Base-by-base conservation (phyloP, 257 asterid species). In the Penstemon eatonii region DNA sequence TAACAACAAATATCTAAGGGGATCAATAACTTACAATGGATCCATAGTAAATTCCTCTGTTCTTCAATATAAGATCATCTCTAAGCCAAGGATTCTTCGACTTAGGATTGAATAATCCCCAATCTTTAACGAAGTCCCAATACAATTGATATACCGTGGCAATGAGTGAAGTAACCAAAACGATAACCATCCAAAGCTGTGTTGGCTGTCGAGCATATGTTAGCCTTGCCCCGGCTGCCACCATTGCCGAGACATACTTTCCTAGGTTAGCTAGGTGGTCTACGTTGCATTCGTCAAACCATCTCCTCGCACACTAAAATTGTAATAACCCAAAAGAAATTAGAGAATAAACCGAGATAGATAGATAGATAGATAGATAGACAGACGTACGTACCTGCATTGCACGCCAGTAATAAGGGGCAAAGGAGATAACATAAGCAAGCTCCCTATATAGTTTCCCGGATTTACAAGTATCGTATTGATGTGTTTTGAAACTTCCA, bases 391-490 rank as follows among this genome's bases (percentile, higher is more conserved):
- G 59, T 76, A 90, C 99, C 99, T 93, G 99, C 95, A 89, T 86
- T 4, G 96, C 99, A 3, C 99, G 91, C 97, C 97, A 94, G 53
- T 87, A 94, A 75, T 94, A 94, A 5, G 99, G 99, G 0, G 95
- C 92, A 5, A 94, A 94, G 9, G 99, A 94, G 75, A 94, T 83
- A 36, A 91, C 90, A 65, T 94, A 94, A 4, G 90, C 96, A 0
- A 94, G 95, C 80, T 94, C 99, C 49, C 78, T 70, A 70, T 85
- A 94, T n/a, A 89, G 15, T 77, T 76, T 87, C 5, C 96, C 95
- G 0, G 96, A 84, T 45, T 89, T 87, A 83, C 99, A 94, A 3
- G 85, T 88, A 25, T 79, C 87, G 5, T 71, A 84, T 11, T 65
- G 71, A 68, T 91, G 95, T 13, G 89, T 74, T 63, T 77, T 87